Evolutionary conservation across 2,329 filamentous ascomycete species (phyloP).

Genomic region (Drechslera avenae): DNA sequence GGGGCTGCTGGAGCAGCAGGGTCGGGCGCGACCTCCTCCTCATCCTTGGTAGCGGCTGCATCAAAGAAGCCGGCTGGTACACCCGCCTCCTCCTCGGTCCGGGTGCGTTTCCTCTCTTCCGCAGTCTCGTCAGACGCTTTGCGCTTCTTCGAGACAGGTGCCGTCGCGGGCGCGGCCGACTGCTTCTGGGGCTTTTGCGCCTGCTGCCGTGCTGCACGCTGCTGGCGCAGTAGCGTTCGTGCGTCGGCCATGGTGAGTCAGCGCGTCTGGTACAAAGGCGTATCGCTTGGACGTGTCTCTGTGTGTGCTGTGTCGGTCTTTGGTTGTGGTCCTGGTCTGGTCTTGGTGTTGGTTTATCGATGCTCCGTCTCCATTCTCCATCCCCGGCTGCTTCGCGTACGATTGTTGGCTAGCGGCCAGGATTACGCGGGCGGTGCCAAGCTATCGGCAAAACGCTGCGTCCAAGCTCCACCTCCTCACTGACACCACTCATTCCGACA

Average conservation of each 20-base stretch:
- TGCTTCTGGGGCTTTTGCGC: constrained; percentile 37
- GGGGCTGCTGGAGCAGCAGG: neutral
- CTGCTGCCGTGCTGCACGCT: constrained; percentile 46
- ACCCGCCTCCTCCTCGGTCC: constrained; percentile 38
- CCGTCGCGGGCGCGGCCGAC: constrained; percentile 36
- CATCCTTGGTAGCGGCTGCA: constrained; percentile 20
- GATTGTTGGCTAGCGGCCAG: constrained; percentile 7
- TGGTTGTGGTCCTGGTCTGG: no score
- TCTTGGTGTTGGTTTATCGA: no score
- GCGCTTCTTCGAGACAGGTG: constrained; percentile 42
- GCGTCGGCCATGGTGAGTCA: constrained; percentile 44
- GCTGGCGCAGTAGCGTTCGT: constrained; percentile 46
- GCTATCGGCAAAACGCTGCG: constrained; percentile 27
- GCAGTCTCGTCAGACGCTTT: constrained; percentile 40
- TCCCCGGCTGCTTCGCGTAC: neutral
- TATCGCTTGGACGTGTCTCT: neutral
- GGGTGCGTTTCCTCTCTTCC: constrained; percentile 42
- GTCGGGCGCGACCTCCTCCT: constrained; percentile 10
- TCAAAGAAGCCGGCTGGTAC: constrained; percentile 48
- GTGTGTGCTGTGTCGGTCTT: neutral
- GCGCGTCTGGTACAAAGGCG: neutral
- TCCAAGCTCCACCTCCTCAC: constrained; percentile 39
- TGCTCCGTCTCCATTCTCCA: no score
- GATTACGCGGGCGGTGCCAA: constrained; percentile 18
- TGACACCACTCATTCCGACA: constrained; percentile 26